phyloP scores from a whole-genome alignment of 306 rosid genomes.

The Glycine latifolia region DNA sequence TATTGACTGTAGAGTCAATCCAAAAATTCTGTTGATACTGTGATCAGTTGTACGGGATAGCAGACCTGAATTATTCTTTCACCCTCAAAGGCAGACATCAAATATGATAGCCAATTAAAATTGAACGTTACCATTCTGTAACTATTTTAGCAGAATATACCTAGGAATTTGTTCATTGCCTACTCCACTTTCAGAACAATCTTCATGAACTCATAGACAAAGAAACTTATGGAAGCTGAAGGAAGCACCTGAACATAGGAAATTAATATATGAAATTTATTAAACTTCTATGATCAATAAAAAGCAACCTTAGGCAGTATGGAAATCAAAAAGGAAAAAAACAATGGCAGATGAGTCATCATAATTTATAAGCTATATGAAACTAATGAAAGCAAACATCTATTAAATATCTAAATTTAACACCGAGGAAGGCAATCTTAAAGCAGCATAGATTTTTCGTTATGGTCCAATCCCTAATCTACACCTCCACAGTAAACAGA shows the following conservation, averaged over 20 bases:
- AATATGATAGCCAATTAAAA: slow-evolving; percentile 45
- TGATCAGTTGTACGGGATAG: slow-evolving; percentile 20
- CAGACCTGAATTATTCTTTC: slow-evolving; percentile 34
- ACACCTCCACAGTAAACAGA: slow-evolving; percentile 20
- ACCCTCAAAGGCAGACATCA: slow-evolving; percentile 44
- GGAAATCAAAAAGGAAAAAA: slow-evolving; percentile 1
- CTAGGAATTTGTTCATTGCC: slow-evolving; percentile 44
- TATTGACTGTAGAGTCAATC: slow-evolving; percentile 38
- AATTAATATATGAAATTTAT: slow-evolving; percentile 13
- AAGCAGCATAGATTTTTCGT: background rate
- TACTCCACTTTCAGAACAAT: slow-evolving; percentile 92
- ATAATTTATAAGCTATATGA: background rate
- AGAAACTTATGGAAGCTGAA: slow-evolving; percentile 91
- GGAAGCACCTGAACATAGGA: slow-evolving; percentile 85
- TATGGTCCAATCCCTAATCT: slow-evolving; percentile 30
- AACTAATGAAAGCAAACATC: slow-evolving; percentile 20
- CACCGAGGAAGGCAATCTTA: slow-evolving; percentile 11
- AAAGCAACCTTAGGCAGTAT: slow-evolving; percentile 33
- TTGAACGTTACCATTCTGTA: slow-evolving; percentile 37
- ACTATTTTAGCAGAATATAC: slow-evolving; percentile 33
- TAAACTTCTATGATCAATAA: slow-evolving; percentile 15
- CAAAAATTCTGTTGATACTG: slow-evolving; percentile 28
- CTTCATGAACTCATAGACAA: slow-evolving; percentile 97
- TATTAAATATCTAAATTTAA: slow-evolving; percentile 11
- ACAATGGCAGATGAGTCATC: background rate